Evolutionary conservation across 345 rosid genomes (phyloP), one percentile per base, ranked within the genome.

Genomic region (Draba incana): DNA sequence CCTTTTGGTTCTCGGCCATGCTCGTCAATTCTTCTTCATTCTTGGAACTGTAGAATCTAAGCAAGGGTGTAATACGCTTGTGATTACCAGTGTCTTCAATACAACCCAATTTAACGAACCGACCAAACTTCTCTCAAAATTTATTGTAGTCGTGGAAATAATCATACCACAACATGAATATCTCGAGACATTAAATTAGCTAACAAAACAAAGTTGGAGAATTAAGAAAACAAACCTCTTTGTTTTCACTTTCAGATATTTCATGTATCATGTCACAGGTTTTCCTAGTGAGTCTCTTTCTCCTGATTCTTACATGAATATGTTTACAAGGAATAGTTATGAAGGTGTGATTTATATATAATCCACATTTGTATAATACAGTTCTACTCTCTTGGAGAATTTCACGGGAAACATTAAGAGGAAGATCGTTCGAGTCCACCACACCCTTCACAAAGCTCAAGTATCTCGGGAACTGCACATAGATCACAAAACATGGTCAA

Each of bases 361-460:
- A 46, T 41, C 6, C 59, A 33, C 58, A 41, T 44, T 58, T 24
- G 51, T 42, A 42, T 25, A 28, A 38, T 80, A 88, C 95, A 65
- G 86, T 80, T 75, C 91, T 80, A 71, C 91, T 86, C 78, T 95
- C 99, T 83, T 95, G 98, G 74, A 95, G 97, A 77, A 95, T 92
- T 74, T 95, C 98, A 53, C 98, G 83, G 30, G 99, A 95, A 30
- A 95, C 99, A 49, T 92, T 95, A 24, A 95, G 96, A 61, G 99
- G 98, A 79, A 95, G 98, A 75, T 95, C 98, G 27, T 95, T 59
- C 0, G 98, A 95, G 77, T 95, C 99, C 42, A 95, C 92, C 25
- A 95, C 97, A 80, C 98, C 98, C 80, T 84, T 95, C 38, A 92
- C 99, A 53, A 92, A 92, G 84, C 99, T 92, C 82, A 95, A 79